A percentile compares a stretch with the other conserved stretches of the same genome.
Evolutionary conservation across 768 basidiomycete species (phyloP).

Genomic region (Crepidotus variabilis): DNA sequence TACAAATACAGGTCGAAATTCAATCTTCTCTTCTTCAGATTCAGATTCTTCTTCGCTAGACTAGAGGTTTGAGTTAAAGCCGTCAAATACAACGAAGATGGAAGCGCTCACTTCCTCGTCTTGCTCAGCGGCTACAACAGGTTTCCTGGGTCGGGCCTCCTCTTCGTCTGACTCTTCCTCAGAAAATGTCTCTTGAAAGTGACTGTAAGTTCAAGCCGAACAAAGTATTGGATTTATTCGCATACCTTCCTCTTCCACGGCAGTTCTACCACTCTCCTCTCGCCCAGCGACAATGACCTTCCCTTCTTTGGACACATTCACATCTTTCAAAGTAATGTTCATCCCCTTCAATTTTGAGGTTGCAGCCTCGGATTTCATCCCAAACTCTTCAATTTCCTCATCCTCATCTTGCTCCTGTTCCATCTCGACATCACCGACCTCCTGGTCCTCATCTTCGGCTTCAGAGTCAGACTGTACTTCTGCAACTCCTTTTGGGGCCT

Average conservation of each 20-base stretch:
- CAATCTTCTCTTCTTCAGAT: slow-evolving; percentile 70
- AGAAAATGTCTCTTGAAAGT: neutral
- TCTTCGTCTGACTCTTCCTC: slow-evolving; percentile 43
- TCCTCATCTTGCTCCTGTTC: slow-evolving; percentile 51
- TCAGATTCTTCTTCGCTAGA: slow-evolving; percentile 87
- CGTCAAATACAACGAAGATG: neutral
- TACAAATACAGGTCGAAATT: slow-evolving; percentile 91
- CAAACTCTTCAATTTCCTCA: slow-evolving; percentile 38
- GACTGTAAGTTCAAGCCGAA: slow-evolving; percentile 12
- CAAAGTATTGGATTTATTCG: slow-evolving; percentile 12
- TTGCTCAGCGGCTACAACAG: slow-evolving; percentile 38
- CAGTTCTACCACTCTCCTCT: slow-evolving; percentile 76
- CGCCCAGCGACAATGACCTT: slow-evolving; percentile 77
- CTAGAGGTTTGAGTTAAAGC: slow-evolving; percentile 31
- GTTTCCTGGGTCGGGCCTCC: slow-evolving; percentile 18
- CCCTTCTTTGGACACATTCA: slow-evolving; percentile 76
- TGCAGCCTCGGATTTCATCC: slow-evolving; percentile 34
- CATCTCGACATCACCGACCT: slow-evolving; percentile 58
- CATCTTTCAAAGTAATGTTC: slow-evolving; percentile 74
- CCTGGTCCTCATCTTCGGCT: slow-evolving; percentile 50
- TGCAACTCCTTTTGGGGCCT: slow-evolving; percentile 72
- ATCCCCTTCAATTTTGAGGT: slow-evolving; percentile 47
- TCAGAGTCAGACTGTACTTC: slow-evolving; percentile 65
- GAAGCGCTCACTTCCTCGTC: slow-evolving; percentile 42
- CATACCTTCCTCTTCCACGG: slow-evolving; percentile 43